Percentiles rank a stretch among this genome's conserved stretches.
phyloP scores from a whole-genome alignment of 345 rosid species.

The Kandelia obovata region DNA sequence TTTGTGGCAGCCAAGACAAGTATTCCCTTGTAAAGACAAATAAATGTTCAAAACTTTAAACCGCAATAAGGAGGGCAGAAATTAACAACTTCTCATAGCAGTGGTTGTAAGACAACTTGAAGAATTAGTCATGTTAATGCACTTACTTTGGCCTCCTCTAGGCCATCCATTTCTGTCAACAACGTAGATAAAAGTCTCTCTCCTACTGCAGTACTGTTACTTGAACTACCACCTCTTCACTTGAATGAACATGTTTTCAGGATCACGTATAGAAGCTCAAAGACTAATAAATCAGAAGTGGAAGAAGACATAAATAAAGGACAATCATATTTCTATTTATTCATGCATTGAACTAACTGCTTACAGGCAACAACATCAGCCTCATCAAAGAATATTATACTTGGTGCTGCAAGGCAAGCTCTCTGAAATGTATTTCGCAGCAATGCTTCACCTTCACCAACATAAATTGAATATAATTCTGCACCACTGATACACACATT shows the following conservation, averaged over 20 bases:
- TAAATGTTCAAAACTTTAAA: background rate
- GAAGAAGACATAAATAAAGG: background rate
- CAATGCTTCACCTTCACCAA: slow-evolving; percentile 97
- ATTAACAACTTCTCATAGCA: background rate
- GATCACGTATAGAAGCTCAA: background rate
- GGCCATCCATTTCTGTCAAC: slow-evolving; percentile 96
- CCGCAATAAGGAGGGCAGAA: background rate
- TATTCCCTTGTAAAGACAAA: slow-evolving; percentile 53
- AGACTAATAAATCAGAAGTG: background rate
- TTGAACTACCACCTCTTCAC: slow-evolving; percentile 68
- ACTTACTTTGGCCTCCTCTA: slow-evolving; percentile 78
- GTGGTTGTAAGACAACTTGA: background rate
- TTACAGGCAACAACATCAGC: slow-evolving; percentile 84
- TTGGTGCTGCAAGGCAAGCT: slow-evolving; percentile 90
- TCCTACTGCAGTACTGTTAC: slow-evolving; percentile 61
- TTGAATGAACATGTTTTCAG: slow-evolving; percentile 5
- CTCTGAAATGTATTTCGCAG: slow-evolving; percentile 78
- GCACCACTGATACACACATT: slow-evolving; percentile 59
- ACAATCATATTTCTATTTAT: background rate
- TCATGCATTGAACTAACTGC: slow-evolving; percentile 40
- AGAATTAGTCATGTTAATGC: background rate
- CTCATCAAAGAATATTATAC: slow-evolving; percentile 93
- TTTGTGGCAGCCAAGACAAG: slow-evolving; percentile 93
- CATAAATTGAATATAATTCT: slow-evolving; percentile 92
- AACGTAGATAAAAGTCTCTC: slow-evolving; percentile 91